A percentile compares a stretch with the other conserved stretches of the same genome.
These are phyloP conservation scores for Hypoxylon rubiginosum DNA, from an alignment of 2,329 filamentous ascomycete species.

Conservation along the genomic window DNA sequence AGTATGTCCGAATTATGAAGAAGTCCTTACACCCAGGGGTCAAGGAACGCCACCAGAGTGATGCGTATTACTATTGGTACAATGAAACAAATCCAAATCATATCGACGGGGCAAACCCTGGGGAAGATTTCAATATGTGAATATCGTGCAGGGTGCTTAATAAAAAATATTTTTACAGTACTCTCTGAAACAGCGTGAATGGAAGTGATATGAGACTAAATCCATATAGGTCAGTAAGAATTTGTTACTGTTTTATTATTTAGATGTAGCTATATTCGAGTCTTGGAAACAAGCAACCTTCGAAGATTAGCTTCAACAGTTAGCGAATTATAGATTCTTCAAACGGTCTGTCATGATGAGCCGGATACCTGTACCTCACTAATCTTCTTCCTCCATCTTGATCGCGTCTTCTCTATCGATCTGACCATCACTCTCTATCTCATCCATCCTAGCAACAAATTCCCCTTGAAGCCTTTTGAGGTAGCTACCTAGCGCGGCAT, in stretches of 20 bases:
- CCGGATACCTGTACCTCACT: slow-evolving; percentile 1
- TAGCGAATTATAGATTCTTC: neutral
- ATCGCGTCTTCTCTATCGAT: neutral
- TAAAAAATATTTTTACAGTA: neutral
- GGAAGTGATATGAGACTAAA: no score
- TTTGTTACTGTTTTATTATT: no score
- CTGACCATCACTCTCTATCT: slow-evolving; percentile 62
- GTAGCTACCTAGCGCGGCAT: slow-evolving; percentile 73
- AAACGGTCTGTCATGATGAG: neutral
- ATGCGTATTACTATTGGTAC: slow-evolving; percentile 35
- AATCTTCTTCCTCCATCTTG: slow-evolving; percentile 7
- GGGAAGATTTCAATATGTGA: slow-evolving; percentile 39
- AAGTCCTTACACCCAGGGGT: slow-evolving; percentile 36
- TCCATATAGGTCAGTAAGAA: no score
- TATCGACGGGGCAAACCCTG: slow-evolving; percentile 27
- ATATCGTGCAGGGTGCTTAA: neutral
- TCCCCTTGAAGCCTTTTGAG: slow-evolving; percentile 78
- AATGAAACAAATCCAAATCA: slow-evolving; percentile 37
- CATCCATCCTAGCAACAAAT: slow-evolving; percentile 79
- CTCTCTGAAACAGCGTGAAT: neutral
- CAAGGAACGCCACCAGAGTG: slow-evolving; percentile 36
- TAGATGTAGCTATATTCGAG: neutral
- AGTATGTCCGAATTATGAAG: slow-evolving; percentile 37
- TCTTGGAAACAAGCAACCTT: neutral
- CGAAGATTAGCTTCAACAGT: neutral